Evolutionary conservation across 768 basidiomycete genomes (phyloP).

Genomic region (Xerocomellus intermedius): DNA sequence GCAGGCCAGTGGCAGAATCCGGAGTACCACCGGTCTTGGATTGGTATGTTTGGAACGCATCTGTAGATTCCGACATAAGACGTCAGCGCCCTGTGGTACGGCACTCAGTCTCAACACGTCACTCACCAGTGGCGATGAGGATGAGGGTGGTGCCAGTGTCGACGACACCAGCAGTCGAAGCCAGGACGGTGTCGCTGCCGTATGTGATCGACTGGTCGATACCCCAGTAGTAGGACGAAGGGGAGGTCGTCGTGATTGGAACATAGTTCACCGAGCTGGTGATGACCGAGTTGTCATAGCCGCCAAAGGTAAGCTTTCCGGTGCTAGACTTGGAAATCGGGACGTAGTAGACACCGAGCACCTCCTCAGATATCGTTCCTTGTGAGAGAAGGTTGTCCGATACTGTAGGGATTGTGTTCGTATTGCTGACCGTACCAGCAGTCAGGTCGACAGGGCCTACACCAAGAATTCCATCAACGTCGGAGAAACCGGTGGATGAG

Average conservation of each 20-base stretch:
- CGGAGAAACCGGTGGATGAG: constrained; percentile 21
- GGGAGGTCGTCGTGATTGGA: constrained; percentile 22
- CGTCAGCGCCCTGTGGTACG: neutral
- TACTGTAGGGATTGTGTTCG: constrained; percentile 30
- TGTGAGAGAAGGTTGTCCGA: constrained; percentile 32
- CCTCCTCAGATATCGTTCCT: constrained; percentile 23
- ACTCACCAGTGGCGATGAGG: constrained; percentile 27
- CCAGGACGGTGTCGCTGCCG: neutral
- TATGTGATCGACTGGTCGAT: constrained; percentile 12
- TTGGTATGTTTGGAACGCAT: constrained; percentile 23
- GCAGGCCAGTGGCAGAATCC: constrained; percentile 26
- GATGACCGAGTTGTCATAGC: constrained; percentile 8
- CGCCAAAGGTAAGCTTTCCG: constrained; percentile 30
- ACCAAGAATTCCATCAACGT: constrained; percentile 41
- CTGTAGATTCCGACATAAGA: neutral
- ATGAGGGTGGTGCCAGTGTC: constrained; percentile 29
- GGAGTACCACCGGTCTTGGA: constrained; percentile 22
- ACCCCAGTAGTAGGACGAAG: constrained; percentile 25
- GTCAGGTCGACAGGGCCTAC: constrained; percentile 36
- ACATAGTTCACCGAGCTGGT: constrained; percentile 18
- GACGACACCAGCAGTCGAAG: constrained; percentile 16
- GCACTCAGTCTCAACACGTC: neutral
- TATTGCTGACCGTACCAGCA: constrained; percentile 14
- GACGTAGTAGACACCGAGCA: constrained; percentile 34
- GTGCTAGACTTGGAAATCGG: constrained; percentile 15